Percentiles rank a stretch among this genome's conserved stretches.
Evolutionary conservation across 768 basidiomycete species (phyloP).

Genomic region (Tylopilus balloui): DNA sequence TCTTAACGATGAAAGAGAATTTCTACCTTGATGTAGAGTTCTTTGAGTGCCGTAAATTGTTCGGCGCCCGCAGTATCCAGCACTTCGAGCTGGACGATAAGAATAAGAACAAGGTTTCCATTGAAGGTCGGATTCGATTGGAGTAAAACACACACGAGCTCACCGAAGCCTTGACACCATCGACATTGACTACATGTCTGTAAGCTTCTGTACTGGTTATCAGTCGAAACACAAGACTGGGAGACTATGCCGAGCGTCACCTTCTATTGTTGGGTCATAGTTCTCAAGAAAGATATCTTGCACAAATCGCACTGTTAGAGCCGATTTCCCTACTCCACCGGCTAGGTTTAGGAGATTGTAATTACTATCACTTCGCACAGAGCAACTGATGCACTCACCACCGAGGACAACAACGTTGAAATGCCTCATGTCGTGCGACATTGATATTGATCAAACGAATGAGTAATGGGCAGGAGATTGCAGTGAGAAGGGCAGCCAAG

Average conservation of each 20-base stretch:
- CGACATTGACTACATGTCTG: slow-evolving; percentile 58
- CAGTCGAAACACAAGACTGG: slow-evolving; percentile 2
- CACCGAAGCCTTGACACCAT: slow-evolving; percentile 61
- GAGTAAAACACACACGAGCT: slow-evolving; percentile 23
- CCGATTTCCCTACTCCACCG: slow-evolving; percentile 87
- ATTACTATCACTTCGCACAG: background rate
- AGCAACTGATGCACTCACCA: slow-evolving; percentile 42
- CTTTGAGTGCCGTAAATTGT: slow-evolving; percentile 77
- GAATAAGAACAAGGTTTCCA: slow-evolving; percentile 12
- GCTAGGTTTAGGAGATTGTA: slow-evolving; percentile 39
- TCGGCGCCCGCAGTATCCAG: slow-evolving; percentile 84
- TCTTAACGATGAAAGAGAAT: background rate
- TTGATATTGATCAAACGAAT: background rate
- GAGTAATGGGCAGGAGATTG: slow-evolving; percentile 10
- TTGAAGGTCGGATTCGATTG: slow-evolving; percentile 2
- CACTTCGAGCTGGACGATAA: slow-evolving; percentile 60
- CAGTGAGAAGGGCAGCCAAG: slow-evolving; percentile 1
- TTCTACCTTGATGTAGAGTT: slow-evolving; percentile 73
- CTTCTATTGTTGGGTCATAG: slow-evolving; percentile 85
- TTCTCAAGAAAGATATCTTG: slow-evolving; percentile 67
- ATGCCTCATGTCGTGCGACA: slow-evolving; percentile 49
- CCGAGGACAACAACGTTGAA: slow-evolving; percentile 80
- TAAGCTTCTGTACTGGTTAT: slow-evolving; percentile 56
- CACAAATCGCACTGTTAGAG: slow-evolving; percentile 76
- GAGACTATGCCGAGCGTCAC: slow-evolving; percentile 32